These are phyloP conservation scores for Neocallimastix lanati DNA, from an alignment of 192 early-diverging fungal genomes.

Conservation along the genomic window DNA sequence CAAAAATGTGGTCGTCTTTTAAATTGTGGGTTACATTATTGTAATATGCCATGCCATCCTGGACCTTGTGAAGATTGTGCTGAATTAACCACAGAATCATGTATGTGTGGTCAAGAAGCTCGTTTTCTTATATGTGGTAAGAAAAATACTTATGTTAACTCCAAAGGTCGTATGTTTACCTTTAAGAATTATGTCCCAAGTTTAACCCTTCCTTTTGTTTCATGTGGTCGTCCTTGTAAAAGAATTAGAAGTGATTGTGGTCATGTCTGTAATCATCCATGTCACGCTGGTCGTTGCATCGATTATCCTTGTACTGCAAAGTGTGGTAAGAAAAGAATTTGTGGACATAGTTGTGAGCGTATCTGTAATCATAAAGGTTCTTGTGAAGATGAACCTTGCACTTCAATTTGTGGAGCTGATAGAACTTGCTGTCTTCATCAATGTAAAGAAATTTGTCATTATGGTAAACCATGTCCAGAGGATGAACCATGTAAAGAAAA, in stretches of 20 bases:
- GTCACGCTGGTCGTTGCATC: slow-evolving; percentile 60
- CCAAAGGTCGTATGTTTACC: neutral
- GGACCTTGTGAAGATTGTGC: neutral
- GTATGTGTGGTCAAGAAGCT: neutral
- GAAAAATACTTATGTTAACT: neutral
- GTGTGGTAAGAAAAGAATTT: neutral
- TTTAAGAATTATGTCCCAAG: neutral
- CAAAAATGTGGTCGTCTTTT: slow-evolving; percentile 44
- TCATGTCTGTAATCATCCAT: slow-evolving; percentile 61
- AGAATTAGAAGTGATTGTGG: slow-evolving; percentile 17
- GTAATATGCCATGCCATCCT: neutral
- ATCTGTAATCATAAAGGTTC: neutral
- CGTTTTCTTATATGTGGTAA: neutral
- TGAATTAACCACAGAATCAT: neutral
- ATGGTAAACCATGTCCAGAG: slow-evolving; percentile 53
- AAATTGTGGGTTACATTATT: slow-evolving; percentile 18
- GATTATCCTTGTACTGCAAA: slow-evolving; percentile 6
- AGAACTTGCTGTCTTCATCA: slow-evolving; percentile 67
- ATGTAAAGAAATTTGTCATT: slow-evolving; percentile 61
- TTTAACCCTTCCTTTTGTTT: neutral
- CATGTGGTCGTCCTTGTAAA: neutral
- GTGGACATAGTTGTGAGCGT: neutral
- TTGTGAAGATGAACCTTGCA: slow-evolving; percentile 20
- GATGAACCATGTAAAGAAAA: slow-evolving; percentile 40
- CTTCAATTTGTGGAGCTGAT: slow-evolving; percentile 48